Conservation (phyloP, 495 filamentous ascomycete genomes). For the Neurospora tetraspora region DNA sequence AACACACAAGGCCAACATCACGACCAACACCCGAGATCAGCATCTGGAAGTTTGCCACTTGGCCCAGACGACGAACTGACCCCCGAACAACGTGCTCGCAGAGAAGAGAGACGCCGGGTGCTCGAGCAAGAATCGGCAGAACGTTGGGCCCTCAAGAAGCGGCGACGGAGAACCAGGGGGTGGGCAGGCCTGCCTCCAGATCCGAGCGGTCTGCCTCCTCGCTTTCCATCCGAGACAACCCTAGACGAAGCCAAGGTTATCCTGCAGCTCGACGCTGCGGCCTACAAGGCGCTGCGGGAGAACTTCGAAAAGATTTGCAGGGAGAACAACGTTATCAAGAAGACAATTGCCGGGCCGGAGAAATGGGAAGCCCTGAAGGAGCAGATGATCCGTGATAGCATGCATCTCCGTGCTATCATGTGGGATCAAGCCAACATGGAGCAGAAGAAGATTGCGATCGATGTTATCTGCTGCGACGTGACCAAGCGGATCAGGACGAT, state of each 20-base stretch:
- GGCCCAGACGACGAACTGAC: slow-evolving; percentile 32
- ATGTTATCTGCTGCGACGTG: slow-evolving; percentile 72
- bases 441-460: slow-evolving; percentile 48
- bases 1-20: neutral
- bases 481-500: slow-evolving; percentile 66
- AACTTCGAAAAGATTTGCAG: slow-evolving; percentile 63
- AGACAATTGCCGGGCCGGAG: slow-evolving; percentile 61
- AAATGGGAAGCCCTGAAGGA: slow-evolving; percentile 65
- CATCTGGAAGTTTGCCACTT: slow-evolving; percentile 7
- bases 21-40: neutral
- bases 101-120: slow-evolving; percentile 44
- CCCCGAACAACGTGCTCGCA: slow-evolving; percentile 44
- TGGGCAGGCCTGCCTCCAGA: slow-evolving; percentile 68
- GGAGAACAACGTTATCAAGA: slow-evolving; percentile 56
- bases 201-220: slow-evolving; percentile 55
- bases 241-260: slow-evolving; percentile 68
- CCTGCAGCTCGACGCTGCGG: slow-evolving; percentile 50
- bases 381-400: slow-evolving; percentile 52
- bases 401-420: slow-evolving; percentile 59
- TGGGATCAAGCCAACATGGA: slow-evolving; percentile 37
- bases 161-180: slow-evolving; percentile 58
- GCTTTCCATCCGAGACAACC: slow-evolving; percentile 74
- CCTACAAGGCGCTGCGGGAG: slow-evolving; percentile 53
- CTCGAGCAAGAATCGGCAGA: slow-evolving; percentile 56
- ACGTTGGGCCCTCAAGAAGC: slow-evolving; percentile 54